Evolutionary conservation across 305 asterid species (phyloP), one percentile per base, ranked within the genome.

Genomic region (Solanum chacoense): DNA sequence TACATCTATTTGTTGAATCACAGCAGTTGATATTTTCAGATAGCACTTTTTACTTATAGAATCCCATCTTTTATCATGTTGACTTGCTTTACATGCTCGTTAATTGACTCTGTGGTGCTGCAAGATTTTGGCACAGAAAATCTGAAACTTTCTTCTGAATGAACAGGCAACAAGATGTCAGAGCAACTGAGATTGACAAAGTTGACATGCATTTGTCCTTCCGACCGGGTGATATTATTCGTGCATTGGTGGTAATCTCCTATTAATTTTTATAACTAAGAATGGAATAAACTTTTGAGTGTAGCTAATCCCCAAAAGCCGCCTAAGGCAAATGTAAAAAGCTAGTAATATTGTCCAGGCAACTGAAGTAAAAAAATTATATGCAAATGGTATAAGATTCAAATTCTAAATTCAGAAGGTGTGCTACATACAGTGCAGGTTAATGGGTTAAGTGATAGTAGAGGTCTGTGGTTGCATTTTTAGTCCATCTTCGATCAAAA

Each of bases 111-210:
- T 42, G 34, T 8, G 3, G 71, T 45, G 71, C 86, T 29, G 71
- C 86, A 81, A 81, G 26, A 83, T 83, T 29, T 83, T 45, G 72
- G 26, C 26, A 26, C 67, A 81, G 28, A 42, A 81, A 45, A 45
- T 81, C 72, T 81, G 12, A 50, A 83, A 28, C 73, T 83, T 83
- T 11, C 26, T 87, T 73, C 24, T 87, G 85, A 87, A 87, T 75
- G 50, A 75, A 50, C 97, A 97, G 99, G 96, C 98, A 97, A 90
- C 98, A 96, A 91, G 99, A 97, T 92, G 99, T 97, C 45, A 92
- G 99, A 92, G 98, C 98, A 37, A 96, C 98, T 59, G 99, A 97
- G 95, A 95, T 96, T 88, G 99, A 97, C 94, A 97, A 97, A 94
- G 98, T 97, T 4, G 98, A 97, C 85, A 95, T 97, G 98, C 97